A percentile compares a stretch with the other conserved stretches of the same genome.
Conservation (phyloP, 352 stramenopile species). For the Pythium sukuiense region DNA sequence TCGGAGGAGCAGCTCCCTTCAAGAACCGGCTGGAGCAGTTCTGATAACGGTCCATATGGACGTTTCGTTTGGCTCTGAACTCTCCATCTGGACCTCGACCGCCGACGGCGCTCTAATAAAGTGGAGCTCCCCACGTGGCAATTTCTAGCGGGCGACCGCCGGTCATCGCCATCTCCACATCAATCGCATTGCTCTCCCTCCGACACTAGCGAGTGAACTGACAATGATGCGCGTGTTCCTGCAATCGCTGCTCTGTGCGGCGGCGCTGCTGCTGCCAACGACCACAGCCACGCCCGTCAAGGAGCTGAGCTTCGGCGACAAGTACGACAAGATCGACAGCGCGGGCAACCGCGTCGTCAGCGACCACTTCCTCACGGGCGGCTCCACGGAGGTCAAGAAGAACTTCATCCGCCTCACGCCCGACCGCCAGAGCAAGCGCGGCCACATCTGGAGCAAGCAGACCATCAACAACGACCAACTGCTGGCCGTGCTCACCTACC, state of each 20-base stretch:
- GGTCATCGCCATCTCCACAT: background rate
- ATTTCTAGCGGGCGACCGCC: conserved; percentile 20
- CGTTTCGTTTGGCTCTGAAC: background rate
- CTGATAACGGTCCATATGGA: conserved; percentile 28
- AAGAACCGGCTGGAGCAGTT: conserved; percentile 11
- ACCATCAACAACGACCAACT: conserved; percentile 51
- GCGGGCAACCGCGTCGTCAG: conserved; percentile 61
- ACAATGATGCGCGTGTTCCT: conserved; percentile 15
- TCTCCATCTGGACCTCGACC: conserved; percentile 6
- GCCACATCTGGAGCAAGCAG: conserved; percentile 66
- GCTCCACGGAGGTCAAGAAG: conserved; percentile 73
- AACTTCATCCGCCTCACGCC: conserved; percentile 82
- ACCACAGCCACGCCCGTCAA: conserved; percentile 22
- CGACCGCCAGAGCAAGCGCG: conserved; percentile 80
- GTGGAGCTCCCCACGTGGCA: conserved; percentile 26
- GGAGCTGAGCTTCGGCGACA: conserved; percentile 60
- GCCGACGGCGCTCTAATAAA: conserved; percentile 18
- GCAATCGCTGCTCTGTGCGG: conserved; percentile 27
- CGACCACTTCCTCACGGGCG: conserved; percentile 50
- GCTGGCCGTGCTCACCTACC: conserved; percentile 62
- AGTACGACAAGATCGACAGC: conserved; percentile 58
- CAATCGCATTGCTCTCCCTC: conserved; percentile 3
- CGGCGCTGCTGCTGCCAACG: conserved; percentile 24
- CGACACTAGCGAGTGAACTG: background rate
- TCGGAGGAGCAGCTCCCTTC: background rate